phyloP scores from a whole-genome alignment of 2,329 filamentous ascomycete genomes.

The Ophiostoma piceae region DNA sequence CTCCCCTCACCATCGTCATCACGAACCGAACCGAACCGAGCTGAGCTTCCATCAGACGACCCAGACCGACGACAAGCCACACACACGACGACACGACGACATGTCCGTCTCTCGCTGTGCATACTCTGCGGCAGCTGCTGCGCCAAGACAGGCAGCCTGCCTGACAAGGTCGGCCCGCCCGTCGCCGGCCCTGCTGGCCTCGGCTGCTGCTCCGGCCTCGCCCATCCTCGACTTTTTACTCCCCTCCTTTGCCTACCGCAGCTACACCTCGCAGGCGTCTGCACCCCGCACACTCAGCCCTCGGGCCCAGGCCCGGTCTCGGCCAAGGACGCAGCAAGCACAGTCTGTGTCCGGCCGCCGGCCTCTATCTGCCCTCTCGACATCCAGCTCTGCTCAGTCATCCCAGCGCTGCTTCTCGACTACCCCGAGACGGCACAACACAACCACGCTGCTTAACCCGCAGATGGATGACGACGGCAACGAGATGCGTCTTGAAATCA shows the following conservation, averaged over 20 bases:
- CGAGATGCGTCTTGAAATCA: slow-evolving; percentile 79
- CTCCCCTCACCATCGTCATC: not conserved
- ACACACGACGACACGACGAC: not conserved
- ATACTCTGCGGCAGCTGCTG: not conserved
- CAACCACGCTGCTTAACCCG: slow-evolving; percentile 60
- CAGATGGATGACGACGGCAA: slow-evolving; percentile 76
- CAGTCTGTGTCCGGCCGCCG: not conserved
- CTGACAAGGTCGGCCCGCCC: not conserved
- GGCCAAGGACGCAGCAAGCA: not conserved
- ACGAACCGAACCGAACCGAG: not conserved
- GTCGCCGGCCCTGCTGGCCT: slow-evolving; percentile 4
- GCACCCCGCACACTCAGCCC: not conserved
- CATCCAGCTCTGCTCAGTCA: not conserved
- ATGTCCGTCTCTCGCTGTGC: slow-evolving; percentile 14
- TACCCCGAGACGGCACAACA: slow-evolving; percentile 38
- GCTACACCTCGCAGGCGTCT: not conserved
- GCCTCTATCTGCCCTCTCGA: not conserved
- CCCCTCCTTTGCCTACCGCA: slow-evolving; percentile 29
- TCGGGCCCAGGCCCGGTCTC: not conserved
- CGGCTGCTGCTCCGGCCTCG: slow-evolving; percentile 24
- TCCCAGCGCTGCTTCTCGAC: slow-evolving; percentile 35
- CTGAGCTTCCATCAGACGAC: not conserved
- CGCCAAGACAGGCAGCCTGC: not conserved
- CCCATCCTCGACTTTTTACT: slow-evolving; percentile 41
- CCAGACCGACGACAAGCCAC: not conserved